phyloP scores from a whole-genome alignment of 2,329 filamentous ascomycete genomes.

The Penicillium sp. region DNA sequence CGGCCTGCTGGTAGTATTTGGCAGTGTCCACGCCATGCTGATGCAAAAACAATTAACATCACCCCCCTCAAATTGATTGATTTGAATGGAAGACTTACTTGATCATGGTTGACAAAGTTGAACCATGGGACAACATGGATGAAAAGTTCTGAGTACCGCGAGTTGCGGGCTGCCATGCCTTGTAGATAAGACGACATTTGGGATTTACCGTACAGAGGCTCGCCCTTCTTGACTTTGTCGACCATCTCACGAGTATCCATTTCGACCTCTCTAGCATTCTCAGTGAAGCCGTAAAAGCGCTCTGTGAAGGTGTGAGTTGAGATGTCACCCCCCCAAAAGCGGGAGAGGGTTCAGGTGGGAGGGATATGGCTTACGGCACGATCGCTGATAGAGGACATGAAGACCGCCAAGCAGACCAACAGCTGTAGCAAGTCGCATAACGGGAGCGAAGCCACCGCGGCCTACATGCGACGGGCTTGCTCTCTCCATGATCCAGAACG shows the following conservation, averaged over 20 bases:
- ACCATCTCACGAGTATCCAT: constrained; percentile 99
- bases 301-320: constrained; percentile 53
- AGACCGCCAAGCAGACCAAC: constrained; percentile 77
- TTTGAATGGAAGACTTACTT: constrained; percentile 44
- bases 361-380: constrained; percentile 66
- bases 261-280: constrained; percentile 87
- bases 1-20: constrained; percentile 96
- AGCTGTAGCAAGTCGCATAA: constrained; percentile 74
- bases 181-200: constrained; percentile 83
- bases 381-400: constrained; percentile 80
- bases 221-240: constrained; percentile 85
- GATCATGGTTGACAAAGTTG: constrained; percentile 95
- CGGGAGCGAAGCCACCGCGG: constrained; percentile 75
- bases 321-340: not conserved
- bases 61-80: not conserved
- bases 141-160: constrained; percentile 83
- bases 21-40: constrained; percentile 95
- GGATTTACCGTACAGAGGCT: constrained; percentile 83
- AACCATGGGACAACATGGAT: constrained; percentile 89
- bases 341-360: not conserved
- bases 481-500: constrained; percentile 77
- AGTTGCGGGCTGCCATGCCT: constrained; percentile 88
- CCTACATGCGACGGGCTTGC: constrained; percentile 82
- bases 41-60: not conserved
- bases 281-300: constrained; percentile 91